Evolutionary conservation across 495 filamentous ascomycete genomes (phyloP).

Genomic region (Lophiostoma macrostomum): DNA sequence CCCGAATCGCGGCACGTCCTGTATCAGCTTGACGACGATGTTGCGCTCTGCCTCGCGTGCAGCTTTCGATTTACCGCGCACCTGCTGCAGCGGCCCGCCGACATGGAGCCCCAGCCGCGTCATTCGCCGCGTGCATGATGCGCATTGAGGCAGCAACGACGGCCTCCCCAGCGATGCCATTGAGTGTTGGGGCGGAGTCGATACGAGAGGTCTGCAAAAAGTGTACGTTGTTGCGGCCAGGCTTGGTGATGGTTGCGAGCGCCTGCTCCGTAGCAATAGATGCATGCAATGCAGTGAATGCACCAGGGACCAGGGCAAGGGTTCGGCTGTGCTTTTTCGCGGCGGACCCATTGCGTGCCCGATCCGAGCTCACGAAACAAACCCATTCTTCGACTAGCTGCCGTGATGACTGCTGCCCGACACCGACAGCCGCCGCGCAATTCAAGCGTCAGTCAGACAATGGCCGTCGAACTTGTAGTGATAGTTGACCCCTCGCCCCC

Average conservation of each 20-base stretch:
- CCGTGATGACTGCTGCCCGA: slow-evolving; percentile 15
- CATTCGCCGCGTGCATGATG: slow-evolving; percentile 35
- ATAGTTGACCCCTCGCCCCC: slow-evolving; percentile 3
- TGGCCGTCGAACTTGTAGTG: slow-evolving; percentile 13
- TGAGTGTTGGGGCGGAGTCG: slow-evolving; percentile 4
- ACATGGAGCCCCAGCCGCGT: slow-evolving; percentile 26
- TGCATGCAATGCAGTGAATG: too few species aligned
- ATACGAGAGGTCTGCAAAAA: neutral
- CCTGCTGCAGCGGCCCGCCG: slow-evolving; percentile 25
- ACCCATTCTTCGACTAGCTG: neutral
- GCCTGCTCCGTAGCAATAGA: slow-evolving; percentile 10
- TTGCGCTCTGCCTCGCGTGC: slow-evolving; percentile 44
- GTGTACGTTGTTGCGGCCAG: neutral
- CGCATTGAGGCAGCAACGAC: slow-evolving; percentile 35
- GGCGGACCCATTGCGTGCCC: neutral
- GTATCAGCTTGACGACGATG: slow-evolving; percentile 57
- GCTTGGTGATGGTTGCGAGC: neutral
- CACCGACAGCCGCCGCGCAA: slow-evolving; percentile 19
- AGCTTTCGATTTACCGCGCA: slow-evolving; percentile 54
- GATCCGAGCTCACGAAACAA: slow-evolving; percentile 11
- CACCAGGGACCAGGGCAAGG: too few species aligned
- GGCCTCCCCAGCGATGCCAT: slow-evolving; percentile 31
- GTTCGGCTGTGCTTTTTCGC: neutral
- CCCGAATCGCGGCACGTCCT: slow-evolving; percentile 60
- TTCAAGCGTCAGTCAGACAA: slow-evolving; percentile 22